These are phyloP conservation scores for Colletotrichum aenigma DNA, from an alignment of 2,329 filamentous ascomycete species.

Conservation along the genomic window DNA sequence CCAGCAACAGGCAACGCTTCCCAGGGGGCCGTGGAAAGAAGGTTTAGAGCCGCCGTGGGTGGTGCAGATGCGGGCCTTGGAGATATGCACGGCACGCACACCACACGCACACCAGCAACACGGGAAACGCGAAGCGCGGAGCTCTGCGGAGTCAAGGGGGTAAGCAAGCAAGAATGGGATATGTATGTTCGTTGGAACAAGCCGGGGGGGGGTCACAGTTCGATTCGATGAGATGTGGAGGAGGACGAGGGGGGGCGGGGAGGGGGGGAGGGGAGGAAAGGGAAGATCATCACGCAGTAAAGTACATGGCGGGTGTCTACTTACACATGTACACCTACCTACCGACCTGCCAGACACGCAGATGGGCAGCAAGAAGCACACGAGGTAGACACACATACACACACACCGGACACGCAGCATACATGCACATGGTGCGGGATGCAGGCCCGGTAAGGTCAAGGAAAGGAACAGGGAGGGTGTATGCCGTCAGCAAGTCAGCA, in stretches of 20 bases:
- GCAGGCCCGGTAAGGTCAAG: not conserved
- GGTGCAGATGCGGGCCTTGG: not conserved
- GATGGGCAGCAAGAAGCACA: not conserved
- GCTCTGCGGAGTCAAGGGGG: not conserved
- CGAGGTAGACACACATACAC: not conserved
- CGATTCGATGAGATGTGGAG: not conserved
- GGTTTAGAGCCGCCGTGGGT: conserved; percentile 13
- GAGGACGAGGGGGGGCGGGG: not conserved
- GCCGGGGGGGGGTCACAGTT: not conserved
- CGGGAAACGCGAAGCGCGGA: not conserved
- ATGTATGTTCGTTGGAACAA: not conserved
- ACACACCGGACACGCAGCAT: not conserved
- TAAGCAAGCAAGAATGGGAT: not conserved
- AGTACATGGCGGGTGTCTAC: not conserved
- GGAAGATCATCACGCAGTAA: not conserved
- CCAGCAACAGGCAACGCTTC: not conserved
- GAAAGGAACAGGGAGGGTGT: not conserved
- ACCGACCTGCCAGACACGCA: not conserved
- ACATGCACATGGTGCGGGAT: not conserved
- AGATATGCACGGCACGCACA: not conserved
- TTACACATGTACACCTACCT: not conserved
- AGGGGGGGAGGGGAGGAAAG: not conserved
- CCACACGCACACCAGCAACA: not conserved
- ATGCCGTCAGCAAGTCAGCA: not conserved
- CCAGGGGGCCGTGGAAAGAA: conserved; percentile 1